Conservation (phyloP, 768 basidiomycete species). For the Pisolithus sp. region DNA sequence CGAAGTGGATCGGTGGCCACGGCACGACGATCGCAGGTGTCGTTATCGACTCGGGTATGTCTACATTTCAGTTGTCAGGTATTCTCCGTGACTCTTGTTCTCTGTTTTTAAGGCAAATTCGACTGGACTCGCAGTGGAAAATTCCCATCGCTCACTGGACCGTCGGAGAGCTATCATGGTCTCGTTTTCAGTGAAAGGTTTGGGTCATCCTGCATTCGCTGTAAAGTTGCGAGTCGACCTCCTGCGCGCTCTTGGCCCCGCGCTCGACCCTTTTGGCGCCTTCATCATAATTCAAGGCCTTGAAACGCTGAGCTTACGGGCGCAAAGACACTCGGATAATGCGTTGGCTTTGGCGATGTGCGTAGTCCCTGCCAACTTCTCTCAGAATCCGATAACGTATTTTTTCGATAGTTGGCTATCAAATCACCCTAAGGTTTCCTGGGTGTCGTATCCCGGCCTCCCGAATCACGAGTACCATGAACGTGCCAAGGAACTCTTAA, state of each 20-base stretch:
- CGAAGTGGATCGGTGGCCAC: slow-evolving; percentile 65
- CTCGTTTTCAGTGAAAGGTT: slow-evolving; percentile 45
- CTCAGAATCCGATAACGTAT: too few species aligned
- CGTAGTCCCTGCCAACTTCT: slow-evolving; percentile 1
- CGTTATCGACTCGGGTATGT: slow-evolving; percentile 49
- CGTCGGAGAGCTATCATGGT: slow-evolving; percentile 53
- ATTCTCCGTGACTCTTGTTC: background rate
- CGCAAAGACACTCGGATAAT: slow-evolving; percentile 53
- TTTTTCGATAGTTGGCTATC: slow-evolving; percentile 42
- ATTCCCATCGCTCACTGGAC: slow-evolving; percentile 52
- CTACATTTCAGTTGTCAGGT: background rate
- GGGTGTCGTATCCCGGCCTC: slow-evolving; percentile 78
- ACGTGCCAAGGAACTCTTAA: slow-evolving; percentile 50
- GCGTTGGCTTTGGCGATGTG: slow-evolving; percentile 45
- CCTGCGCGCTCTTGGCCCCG: slow-evolving; percentile 47
- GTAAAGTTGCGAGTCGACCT: slow-evolving; percentile 47
- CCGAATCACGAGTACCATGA: slow-evolving; percentile 52
- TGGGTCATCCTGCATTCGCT: slow-evolving; percentile 45
- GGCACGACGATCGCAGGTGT: slow-evolving; percentile 64
- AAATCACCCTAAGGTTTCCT: slow-evolving; percentile 57
- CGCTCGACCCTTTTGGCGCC: slow-evolving; percentile 49
- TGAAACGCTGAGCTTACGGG: slow-evolving; percentile 56
- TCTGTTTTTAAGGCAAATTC: slow-evolving; percentile 39
- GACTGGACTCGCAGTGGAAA: slow-evolving; percentile 47
- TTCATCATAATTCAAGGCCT: slow-evolving; percentile 56